Percentiles rank a stretch among this genome's conserved stretches.
These are phyloP conservation scores for Candida sakaeoensis DNA, from an alignment of 805 yeast species.

Conservation along the genomic window DNA sequence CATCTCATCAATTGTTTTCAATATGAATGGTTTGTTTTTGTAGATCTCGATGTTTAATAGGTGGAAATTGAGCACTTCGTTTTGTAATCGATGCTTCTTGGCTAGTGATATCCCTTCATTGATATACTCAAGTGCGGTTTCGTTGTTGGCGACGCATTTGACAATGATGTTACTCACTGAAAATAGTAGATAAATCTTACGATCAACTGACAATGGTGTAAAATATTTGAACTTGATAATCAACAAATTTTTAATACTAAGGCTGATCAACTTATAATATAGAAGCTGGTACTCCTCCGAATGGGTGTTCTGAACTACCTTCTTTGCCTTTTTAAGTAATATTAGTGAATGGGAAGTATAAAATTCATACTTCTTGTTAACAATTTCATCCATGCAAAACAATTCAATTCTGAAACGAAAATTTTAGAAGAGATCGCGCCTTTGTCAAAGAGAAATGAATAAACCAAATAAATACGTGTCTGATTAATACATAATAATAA, in stretches of 20 bases:
- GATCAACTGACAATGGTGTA: slow-evolving; percentile 22
- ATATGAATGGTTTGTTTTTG: slow-evolving; percentile 2
- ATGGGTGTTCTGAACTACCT: slow-evolving; percentile 13
- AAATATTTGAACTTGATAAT: slow-evolving; percentile 28
- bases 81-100: neutral
- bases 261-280: slow-evolving; percentile 29
- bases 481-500: neutral
- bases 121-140: neutral
- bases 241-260: slow-evolving; percentile 35
- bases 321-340: slow-evolving; percentile 23
- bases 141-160: slow-evolving; percentile 1
- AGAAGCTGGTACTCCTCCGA: slow-evolving; percentile 16
- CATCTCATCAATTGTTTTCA: slow-evolving; percentile 1
- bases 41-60: slow-evolving; percentile 1
- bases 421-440: neutral
- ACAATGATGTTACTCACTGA: slow-evolving; percentile 1
- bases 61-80: neutral
- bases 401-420: neutral
- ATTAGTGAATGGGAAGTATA: slow-evolving; percentile 17
- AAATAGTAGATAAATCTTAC: slow-evolving; percentile 6
- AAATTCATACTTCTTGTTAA: slow-evolving; percentile 10
- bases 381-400: neutral
- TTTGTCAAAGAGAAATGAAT: neutral
- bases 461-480: neutral
- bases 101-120: neutral